Base-by-base conservation (phyloP, 2,329 filamentous ascomycete genomes). In the Pestalotiopsis fici region DNA sequence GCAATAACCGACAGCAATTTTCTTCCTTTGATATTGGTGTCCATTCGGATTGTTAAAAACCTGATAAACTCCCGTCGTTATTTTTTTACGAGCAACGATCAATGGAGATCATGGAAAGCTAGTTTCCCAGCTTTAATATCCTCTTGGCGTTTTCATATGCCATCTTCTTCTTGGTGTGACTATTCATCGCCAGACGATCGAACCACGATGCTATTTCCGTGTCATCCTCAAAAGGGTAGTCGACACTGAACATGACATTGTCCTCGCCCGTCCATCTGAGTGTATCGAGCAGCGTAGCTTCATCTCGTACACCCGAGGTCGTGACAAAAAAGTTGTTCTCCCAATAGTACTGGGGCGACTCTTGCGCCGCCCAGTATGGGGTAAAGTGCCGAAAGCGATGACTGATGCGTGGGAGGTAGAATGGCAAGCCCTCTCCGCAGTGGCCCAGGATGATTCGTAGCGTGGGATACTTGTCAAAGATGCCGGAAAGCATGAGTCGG, bases 361-460 rank as follows among this genome's bases (percentile, higher is more conserved):
- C 82, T 77, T 87, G 21, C 55, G 55, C 55, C 5, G 55, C 55
- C 55, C 55, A 57, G 55, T 18, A 74, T 77, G 85, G 85, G 80
- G 86, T 85, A 56, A 85, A 74, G 54, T 88, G 84, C 66, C 87
- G 85, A 65, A 88, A 84, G 85, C 85, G 87, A 74, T 84, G 83
- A 74, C 84, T 82, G 71, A 83, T 85, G 56, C 83, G 80, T 81
- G 81, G 83, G 68, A 85, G 75, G 59, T 85, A 82, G 65, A 84
- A 84, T 1, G 83, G 83, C 9, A 86, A 78, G 28, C 83, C 82
- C 75, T 86, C 83, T 57, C 83, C 83, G 28, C 85, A 67, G 68
- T 86, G 83, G 15, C 83, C 83, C 2, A 85, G 76, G 60, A 86
- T 78, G 28, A 86, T 69, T 68, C 85, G 79, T 3, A 83, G 75